These are phyloP conservation scores for Simplicillium sp. DNA, from an alignment of 2,329 filamentous ascomycete genomes.

Conservation along the genomic window DNA sequence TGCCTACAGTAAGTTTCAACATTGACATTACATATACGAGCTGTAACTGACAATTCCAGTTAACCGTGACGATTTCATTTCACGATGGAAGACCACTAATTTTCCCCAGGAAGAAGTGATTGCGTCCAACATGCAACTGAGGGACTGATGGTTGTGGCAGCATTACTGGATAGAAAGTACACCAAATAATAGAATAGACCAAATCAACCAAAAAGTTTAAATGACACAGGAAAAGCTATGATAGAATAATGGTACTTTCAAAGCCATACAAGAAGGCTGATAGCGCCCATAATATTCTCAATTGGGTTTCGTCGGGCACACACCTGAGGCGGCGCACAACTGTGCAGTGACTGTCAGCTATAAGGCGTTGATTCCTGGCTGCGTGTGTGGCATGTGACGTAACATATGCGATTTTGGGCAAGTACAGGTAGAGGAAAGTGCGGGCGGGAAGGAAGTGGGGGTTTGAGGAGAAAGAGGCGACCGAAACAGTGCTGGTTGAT, in stretches of 20 bases:
- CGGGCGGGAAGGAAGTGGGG: neutral
- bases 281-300: too few species aligned
- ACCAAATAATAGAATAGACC: too few species aligned
- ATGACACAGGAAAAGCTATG: too few species aligned
- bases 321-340: too few species aligned
- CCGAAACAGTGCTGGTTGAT: too few species aligned
- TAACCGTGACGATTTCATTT: conserved; percentile 72
- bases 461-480: too few species aligned
- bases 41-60: conserved; percentile 33
- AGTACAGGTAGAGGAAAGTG: neutral
- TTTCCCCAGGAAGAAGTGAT: conserved; percentile 38
- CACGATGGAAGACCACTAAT: conserved; percentile 65
- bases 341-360: neutral
- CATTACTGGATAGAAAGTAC: too few species aligned
- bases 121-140: conserved; percentile 20
- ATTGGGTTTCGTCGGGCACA: too few species aligned
- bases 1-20: conserved; percentile 61
- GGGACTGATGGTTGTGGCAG: neutral
- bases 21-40: conserved; percentile 3
- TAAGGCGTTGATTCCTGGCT: neutral
- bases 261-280: too few species aligned
- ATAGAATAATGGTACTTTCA: too few species aligned
- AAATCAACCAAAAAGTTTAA: too few species aligned
- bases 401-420: too few species aligned
- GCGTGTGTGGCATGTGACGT: conserved; percentile 1